Base-by-base conservation (phyloP, 1,284 basidiomycete genomes). In the Tetrapyrgos nigripes region DNA sequence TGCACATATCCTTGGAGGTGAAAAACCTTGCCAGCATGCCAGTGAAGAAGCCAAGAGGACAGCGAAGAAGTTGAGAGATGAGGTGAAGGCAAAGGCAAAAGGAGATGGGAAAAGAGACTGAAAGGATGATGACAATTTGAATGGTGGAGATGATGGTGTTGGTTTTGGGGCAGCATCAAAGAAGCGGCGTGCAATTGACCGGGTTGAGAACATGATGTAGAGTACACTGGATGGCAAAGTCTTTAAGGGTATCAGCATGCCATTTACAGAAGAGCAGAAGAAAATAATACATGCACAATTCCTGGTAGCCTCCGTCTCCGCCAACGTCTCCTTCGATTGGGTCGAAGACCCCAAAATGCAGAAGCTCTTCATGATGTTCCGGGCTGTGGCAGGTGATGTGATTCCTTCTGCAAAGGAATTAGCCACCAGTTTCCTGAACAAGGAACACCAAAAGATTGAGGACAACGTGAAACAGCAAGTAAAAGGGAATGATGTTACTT, bases 311-410 rank as follows among this genome's bases (percentile, higher is more conserved):
- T 35, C 60, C 10, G 46, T 64, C 1, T 62, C 63, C 2, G 47
- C 55, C 0, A 54, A 57, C 5, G 13, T 44, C 4, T 33, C 58
- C 11, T 51, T 57, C 0, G 19, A 24, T 4, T 19, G 55, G 9
- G 60, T 60, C 19, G 53, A 58, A 23, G 58, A 64, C 14, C 58
- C 48, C 6, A 61, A 64, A 44, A 58, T 64, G 51, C 28, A 43
- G 21, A 60, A 55, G 19, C 50, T 64, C 0, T 50, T 64, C 29
- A 35, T 44, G n/a, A 64, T 62, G 61, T n/a, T 64, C 2, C 63
- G 58, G 2, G 46, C 33, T 13, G 53, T 26, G 1, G 61, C 61
- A 10, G 55, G 44, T 0, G 53, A 31, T 3, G 43, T 58, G 4
- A 43, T 62, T 21, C 63, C 63, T 13, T 52, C 49, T 1, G 48